Conservation (phyloP, 495 filamentous ascomycete species). For the Mytilinidion resinicola region DNA sequence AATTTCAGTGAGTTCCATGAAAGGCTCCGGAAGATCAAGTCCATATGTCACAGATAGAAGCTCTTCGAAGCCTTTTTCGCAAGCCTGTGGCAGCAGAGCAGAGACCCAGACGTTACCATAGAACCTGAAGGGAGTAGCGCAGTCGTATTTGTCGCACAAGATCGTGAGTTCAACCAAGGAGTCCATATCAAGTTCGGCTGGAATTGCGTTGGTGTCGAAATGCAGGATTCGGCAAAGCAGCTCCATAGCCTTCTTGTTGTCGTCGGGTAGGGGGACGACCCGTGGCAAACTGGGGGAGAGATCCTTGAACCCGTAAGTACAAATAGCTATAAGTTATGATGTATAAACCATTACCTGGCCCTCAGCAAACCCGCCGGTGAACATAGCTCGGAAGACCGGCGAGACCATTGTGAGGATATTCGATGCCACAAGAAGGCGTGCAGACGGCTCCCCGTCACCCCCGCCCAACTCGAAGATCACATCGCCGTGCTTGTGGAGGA, state of each 20-base stretch:
- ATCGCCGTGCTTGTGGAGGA: background rate
- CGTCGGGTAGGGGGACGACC: background rate
- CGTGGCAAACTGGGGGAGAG: background rate
- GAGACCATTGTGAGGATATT: background rate
- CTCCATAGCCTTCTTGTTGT: background rate
- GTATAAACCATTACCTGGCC: background rate
- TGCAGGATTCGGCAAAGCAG: background rate
- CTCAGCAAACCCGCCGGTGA: background rate
- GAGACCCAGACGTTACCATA: background rate
- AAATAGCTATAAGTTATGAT: no score
- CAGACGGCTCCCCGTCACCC: background rate
- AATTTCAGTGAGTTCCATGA: background rate
- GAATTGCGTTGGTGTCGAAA: background rate
- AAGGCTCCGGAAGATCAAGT: background rate
- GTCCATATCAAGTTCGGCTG: background rate
- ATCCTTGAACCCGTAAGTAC: no score
- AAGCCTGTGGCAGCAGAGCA: background rate
- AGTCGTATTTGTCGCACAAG: background rate
- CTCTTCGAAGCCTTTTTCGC: background rate
- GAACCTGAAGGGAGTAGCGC: background rate
- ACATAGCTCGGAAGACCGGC: background rate
- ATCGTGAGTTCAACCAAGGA: background rate
- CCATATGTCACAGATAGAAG: background rate
- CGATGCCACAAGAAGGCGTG: background rate
- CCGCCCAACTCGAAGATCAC: background rate